These are phyloP conservation scores for Phycomyces nitens DNA, from an alignment of 192 early-diverging fungal genomes.

Conservation along the genomic window DNA sequence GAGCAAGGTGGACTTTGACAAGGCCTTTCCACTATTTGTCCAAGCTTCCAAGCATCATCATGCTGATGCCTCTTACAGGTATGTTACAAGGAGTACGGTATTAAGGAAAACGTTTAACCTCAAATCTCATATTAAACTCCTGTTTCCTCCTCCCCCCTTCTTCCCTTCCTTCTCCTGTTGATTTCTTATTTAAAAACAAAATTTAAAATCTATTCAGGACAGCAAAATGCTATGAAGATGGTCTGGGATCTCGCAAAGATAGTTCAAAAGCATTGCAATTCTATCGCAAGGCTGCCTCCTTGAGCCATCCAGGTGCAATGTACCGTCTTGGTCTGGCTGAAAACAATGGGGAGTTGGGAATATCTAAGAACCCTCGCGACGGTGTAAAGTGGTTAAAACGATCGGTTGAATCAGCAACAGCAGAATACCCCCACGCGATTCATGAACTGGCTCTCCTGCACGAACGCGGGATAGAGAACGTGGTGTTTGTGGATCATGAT, in stretches of 20 bases:
- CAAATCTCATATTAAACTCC: not conserved
- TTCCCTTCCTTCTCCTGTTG: not conserved
- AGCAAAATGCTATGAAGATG: constrained; percentile 57
- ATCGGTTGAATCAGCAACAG: constrained; percentile 51
- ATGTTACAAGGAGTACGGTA: not conserved
- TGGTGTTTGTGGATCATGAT: constrained; percentile 53
- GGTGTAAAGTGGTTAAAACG: constrained; percentile 60
- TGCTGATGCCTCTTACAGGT: constrained; percentile 57
- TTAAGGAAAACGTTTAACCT: not conserved
- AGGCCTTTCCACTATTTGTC: constrained; percentile 59
- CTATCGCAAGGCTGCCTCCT: constrained; percentile 14
- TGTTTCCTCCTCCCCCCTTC: not conserved
- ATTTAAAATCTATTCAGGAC: constrained; percentile 28
- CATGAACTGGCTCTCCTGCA: constrained; percentile 52
- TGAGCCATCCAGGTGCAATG: constrained; percentile 58
- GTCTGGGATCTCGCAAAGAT: constrained; percentile 54
- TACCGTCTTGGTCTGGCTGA: constrained; percentile 45
- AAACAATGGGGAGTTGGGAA: constrained; percentile 46
- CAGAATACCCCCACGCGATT: constrained; percentile 57
- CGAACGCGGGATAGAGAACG: constrained; percentile 52
- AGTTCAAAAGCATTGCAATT: constrained; percentile 52
- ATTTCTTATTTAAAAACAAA: too few relatives aligned
- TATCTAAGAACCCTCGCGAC: constrained; percentile 49
- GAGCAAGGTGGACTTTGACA: constrained; percentile 57
- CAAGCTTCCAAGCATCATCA: constrained; percentile 65